Conservation (phyloP, 768 basidiomycete species). For the Boletus eberwhitei region DNA sequence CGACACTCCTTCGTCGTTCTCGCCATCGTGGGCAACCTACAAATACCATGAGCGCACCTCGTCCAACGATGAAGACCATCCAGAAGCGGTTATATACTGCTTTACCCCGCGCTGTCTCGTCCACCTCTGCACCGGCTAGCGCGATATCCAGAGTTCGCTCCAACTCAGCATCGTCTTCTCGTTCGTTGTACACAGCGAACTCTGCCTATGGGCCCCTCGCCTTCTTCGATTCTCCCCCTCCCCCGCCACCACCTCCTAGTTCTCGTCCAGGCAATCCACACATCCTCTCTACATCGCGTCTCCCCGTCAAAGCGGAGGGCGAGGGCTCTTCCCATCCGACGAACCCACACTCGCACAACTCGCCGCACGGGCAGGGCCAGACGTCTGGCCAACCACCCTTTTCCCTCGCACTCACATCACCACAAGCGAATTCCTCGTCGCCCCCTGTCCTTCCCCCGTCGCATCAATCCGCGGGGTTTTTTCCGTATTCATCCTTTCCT, state of each 20-base stretch:
- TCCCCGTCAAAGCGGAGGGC: conserved; percentile 44
- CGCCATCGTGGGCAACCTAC: neutral
- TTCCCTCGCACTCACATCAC: conserved; percentile 44
- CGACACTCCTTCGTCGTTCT: neutral
- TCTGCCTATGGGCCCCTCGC: conserved; percentile 30
- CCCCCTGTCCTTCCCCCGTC: conserved; percentile 28
- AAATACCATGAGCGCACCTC: conserved; percentile 33
- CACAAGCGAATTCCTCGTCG: conserved; percentile 35
- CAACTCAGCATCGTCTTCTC: conserved; percentile 38
- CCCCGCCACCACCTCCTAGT: conserved; percentile 38
- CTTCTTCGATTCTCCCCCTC: conserved; percentile 40
- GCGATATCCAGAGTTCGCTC: conserved; percentile 42
- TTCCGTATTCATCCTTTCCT: conserved; percentile 36
- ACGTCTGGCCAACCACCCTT: conserved; percentile 34
- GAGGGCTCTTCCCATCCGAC: conserved; percentile 39
- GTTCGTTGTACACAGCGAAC: conserved; percentile 42
- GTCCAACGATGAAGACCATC: conserved; percentile 46
- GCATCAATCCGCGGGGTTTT: conserved; percentile 32
- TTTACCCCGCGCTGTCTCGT: conserved; percentile 34
- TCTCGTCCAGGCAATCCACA: conserved; percentile 40
- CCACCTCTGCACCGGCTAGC: conserved; percentile 28
- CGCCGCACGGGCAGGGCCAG: conserved; percentile 36
- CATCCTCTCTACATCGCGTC: conserved; percentile 39
- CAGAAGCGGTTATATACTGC: conserved; percentile 51
- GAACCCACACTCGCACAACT: conserved; percentile 29